Conservation (phyloP, 73 alveolate species). For the Paramecium pentaurelia region DNA sequence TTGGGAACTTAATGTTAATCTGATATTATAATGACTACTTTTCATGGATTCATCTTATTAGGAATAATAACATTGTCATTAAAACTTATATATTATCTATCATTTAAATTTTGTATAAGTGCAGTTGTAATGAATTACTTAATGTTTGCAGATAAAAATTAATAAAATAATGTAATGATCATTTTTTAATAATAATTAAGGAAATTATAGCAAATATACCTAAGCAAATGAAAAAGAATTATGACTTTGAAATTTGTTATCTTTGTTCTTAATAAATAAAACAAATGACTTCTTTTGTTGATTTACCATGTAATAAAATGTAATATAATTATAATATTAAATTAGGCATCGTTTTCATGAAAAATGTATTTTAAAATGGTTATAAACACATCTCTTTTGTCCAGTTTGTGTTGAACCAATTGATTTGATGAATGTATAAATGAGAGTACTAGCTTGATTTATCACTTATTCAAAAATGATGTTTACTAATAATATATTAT, state of each 20-base stretch:
- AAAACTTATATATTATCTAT: background rate
- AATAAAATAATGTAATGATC: background rate
- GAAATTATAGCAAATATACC: background rate
- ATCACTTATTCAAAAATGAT: background rate
- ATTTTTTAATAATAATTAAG: background rate
- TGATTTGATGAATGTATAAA: background rate
- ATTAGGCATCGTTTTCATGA: constrained; percentile 15
- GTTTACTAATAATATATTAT: background rate
- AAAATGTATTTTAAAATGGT: background rate
- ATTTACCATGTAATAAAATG: constrained; percentile 23
- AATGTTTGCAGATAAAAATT: background rate
- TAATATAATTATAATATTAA: background rate
- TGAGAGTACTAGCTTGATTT: constrained; percentile 4
- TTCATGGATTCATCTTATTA: background rate
- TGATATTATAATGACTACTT: background rate
- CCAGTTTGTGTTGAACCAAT: constrained; percentile 24
- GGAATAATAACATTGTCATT: background rate
- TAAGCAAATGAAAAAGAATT: background rate
- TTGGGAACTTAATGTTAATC: background rate
- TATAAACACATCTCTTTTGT: background rate
- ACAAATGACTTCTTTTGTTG: background rate
- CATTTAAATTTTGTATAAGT: background rate
- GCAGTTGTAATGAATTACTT: background rate
- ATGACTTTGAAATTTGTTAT: background rate
- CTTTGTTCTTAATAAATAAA: background rate